phyloP scores from a whole-genome alignment of 2,329 filamentous ascomycete genomes.

The Cucurbitaria berberidis region DNA sequence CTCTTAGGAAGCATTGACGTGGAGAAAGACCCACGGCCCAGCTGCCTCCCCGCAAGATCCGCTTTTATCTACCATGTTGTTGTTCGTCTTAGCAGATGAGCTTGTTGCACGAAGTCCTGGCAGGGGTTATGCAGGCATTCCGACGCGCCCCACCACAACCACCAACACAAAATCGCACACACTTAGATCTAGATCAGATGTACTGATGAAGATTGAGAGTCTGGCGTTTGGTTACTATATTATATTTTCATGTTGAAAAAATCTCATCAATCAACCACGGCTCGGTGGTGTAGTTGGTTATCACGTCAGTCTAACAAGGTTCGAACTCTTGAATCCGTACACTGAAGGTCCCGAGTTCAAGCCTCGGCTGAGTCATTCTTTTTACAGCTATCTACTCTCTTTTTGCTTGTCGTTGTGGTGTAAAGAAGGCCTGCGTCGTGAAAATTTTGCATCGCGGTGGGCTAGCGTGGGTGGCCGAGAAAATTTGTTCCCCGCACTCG shows the following conservation, averaged over 20 bases:
- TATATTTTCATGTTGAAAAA: neutral
- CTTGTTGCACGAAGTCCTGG: neutral
- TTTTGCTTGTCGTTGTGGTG: neutral
- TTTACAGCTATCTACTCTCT: neutral
- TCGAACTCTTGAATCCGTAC: constrained; percentile 6
- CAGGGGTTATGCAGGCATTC: too few species aligned
- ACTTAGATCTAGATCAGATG: too few species aligned
- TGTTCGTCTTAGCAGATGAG: constrained; percentile 8
- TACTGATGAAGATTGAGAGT: too few species aligned
- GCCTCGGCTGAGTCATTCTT: constrained; percentile 14
- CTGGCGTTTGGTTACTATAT: too few species aligned
- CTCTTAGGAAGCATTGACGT: constrained; percentile 1
- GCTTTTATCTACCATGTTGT: constrained; percentile 7
- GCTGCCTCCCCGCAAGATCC: constrained; percentile 5
- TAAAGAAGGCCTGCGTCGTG: neutral
- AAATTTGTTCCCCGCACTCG: neutral
- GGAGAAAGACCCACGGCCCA: constrained; percentile 5
- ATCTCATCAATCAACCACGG: constrained; percentile 13
- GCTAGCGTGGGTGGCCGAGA: neutral
- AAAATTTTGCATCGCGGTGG: neutral
- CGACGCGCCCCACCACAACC: too few species aligned
- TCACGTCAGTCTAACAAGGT: constrained; percentile 55
- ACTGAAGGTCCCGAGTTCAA: constrained; percentile 22
- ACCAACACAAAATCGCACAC: too few species aligned
- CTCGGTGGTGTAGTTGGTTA: constrained; percentile 55